Evolutionary conservation across 2,329 filamentous ascomycete species (phyloP).

Genomic region (Chaetomium globosum): DNA sequence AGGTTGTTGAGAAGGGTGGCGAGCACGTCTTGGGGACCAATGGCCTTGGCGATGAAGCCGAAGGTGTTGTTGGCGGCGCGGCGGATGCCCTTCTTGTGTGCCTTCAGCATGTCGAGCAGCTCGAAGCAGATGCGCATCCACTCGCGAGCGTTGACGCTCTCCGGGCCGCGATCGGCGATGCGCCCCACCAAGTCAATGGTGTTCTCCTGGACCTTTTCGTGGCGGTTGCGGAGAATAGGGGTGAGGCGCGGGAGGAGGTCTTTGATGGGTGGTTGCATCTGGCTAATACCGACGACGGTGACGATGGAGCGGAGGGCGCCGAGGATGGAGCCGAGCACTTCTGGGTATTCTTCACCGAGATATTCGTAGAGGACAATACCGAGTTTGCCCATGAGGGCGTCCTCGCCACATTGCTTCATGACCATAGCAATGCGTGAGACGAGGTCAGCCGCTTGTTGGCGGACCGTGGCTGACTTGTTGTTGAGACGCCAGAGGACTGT

Average conservation of each 20-base stretch:
- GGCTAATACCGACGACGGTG: slow-evolving; percentile 94
- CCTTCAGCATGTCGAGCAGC: slow-evolving; percentile 97
- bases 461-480: slow-evolving; percentile 95
- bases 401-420: slow-evolving; percentile 98
- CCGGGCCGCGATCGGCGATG: slow-evolving; percentile 94
- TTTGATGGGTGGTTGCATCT: slow-evolving; percentile 98
- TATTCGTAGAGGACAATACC: slow-evolving; percentile 96
- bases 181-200: slow-evolving; percentile 97
- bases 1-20: slow-evolving; percentile 96
- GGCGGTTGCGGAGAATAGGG: slow-evolving; percentile 95
- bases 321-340: slow-evolving; percentile 94
- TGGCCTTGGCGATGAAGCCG: slow-evolving; percentile 98
- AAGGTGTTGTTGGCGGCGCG: slow-evolving; percentile 99
- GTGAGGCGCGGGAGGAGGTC: slow-evolving; percentile 93
- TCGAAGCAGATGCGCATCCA: slow-evolving; percentile 99
- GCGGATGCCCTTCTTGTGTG: slow-evolving; percentile 98
- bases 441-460: slow-evolving; percentile 94
- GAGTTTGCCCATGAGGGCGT: slow-evolving; percentile 92
- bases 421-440: slow-evolving; percentile 97
- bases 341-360: slow-evolving; percentile 95
- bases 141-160: slow-evolving; percentile 93
- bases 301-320: slow-evolving; percentile 95
- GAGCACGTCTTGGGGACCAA: slow-evolving; percentile 94
- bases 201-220: slow-evolving; percentile 99
- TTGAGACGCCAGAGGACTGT: slow-evolving; percentile 96